Evolutionary conservation across 2,329 filamentous ascomycete genomes (phyloP).

Genomic region (Biscogniauxia sp.): DNA sequence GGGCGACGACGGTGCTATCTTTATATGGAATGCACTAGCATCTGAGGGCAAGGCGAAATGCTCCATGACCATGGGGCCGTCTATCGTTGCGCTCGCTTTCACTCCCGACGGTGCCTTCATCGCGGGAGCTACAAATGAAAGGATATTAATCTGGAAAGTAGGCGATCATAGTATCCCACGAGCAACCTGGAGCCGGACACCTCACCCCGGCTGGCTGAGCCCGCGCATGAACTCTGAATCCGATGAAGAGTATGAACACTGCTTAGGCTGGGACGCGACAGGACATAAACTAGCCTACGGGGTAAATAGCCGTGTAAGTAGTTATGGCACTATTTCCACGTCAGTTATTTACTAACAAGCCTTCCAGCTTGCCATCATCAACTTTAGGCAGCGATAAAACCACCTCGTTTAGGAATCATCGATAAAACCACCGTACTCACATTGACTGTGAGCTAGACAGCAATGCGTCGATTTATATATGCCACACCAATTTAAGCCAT

Average conservation of each 20-base stretch:
- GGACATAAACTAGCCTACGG: slow-evolving; percentile 64
- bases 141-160: slow-evolving; percentile 64
- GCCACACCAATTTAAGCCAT: not conserved
- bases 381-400: slow-evolving; percentile 41
- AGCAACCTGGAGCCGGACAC: slow-evolving; percentile 56
- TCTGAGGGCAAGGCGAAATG: slow-evolving; percentile 55
- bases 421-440: not conserved
- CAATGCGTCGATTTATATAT: not conserved
- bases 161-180: slow-evolving; percentile 56
- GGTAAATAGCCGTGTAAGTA: slow-evolving; percentile 59
- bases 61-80: slow-evolving; percentile 59
- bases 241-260: slow-evolving; percentile 61
- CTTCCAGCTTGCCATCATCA: slow-evolving; percentile 48
- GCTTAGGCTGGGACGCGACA: slow-evolving; percentile 59
- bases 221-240: slow-evolving; percentile 51
- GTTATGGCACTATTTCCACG: not conserved
- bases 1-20: slow-evolving; percentile 60
- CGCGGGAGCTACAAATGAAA: slow-evolving; percentile 57
- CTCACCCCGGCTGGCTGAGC: slow-evolving; percentile 58
- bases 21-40: slow-evolving; percentile 59
- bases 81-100: slow-evolving; percentile 59
- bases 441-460: not conserved
- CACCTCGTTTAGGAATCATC: slow-evolving; percentile 2
- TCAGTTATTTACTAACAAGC: slow-evolving; percentile 13
- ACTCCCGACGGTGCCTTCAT: slow-evolving; percentile 63